Percentiles rank a stretch among this genome's conserved stretches.
Evolutionary conservation across 2,329 filamentous ascomycete species (phyloP).

Genomic region (Ceratocystis albifundus): DNA sequence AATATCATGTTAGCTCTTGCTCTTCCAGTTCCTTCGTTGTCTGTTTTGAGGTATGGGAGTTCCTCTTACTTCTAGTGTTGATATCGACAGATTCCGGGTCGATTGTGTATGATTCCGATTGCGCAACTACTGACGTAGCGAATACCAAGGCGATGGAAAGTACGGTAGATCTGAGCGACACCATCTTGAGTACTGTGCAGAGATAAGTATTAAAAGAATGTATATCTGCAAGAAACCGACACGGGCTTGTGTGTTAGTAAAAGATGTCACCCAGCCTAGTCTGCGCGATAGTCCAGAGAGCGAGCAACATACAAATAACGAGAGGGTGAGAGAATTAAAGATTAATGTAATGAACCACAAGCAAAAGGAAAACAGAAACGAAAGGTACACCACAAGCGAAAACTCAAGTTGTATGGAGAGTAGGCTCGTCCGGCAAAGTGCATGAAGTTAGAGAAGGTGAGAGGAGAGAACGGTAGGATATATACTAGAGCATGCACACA

Average conservation of each 20-base stretch:
- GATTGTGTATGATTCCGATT: slow-evolving; percentile 46
- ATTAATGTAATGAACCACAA: slow-evolving; percentile 1
- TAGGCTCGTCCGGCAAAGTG: not conserved
- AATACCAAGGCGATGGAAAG: slow-evolving; percentile 40
- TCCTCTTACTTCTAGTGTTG: slow-evolving; percentile 40
- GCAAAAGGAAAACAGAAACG: not conserved
- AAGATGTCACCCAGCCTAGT: not conserved
- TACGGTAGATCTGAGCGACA: slow-evolving; percentile 15
- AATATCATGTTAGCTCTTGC: not conserved
- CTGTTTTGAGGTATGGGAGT: no score
- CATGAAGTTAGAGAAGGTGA: not conserved
- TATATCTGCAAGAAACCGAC: not conserved
- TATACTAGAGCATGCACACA: not conserved
- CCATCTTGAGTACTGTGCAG: not conserved
- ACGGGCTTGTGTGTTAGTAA: not conserved
- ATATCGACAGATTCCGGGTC: slow-evolving; percentile 49
- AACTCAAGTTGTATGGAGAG: no score
- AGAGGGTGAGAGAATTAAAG: not conserved
- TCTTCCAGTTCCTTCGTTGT: no score
- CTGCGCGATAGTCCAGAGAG: not conserved
- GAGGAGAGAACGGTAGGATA: not conserved
- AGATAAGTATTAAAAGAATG: not conserved
- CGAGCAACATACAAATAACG: not conserved
- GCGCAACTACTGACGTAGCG: slow-evolving; percentile 41
- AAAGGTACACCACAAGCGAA: not conserved